Conservation (phyloP, 306 rosid genomes). For the Medicago arabica region DNA sequence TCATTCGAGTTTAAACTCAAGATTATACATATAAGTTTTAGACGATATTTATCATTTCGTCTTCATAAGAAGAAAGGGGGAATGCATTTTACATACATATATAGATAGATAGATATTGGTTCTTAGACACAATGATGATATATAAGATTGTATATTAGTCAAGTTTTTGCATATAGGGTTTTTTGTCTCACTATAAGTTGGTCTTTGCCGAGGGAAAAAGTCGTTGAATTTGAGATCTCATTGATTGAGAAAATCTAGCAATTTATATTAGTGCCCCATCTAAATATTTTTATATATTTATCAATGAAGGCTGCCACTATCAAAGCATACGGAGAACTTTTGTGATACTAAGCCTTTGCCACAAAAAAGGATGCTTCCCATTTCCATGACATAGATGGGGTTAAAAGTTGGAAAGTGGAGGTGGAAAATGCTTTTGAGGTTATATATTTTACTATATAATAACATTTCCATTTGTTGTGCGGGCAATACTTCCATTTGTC, state of each 20-base stretch:
- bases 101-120: too few relatives aligned
- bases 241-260: conserved; percentile 45
- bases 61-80: too few relatives aligned
- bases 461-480: background rate
- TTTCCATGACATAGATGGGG: conserved; percentile 31
- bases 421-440: conserved; percentile 36
- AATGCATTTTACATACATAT: too few relatives aligned
- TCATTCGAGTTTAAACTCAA: too few relatives aligned
- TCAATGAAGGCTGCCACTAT: conserved; percentile 36
- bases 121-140: too few relatives aligned
- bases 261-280: conserved; percentile 38
- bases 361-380: conserved; percentile 30
- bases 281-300: background rate
- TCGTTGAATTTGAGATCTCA: conserved; percentile 35
- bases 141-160: background rate
- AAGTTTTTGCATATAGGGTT: background rate
- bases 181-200: conserved; percentile 10
- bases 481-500: too few relatives aligned
- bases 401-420: conserved; percentile 35
- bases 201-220: conserved; percentile 11
- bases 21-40: too few relatives aligned
- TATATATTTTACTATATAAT: background rate
- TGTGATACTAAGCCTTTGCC: conserved; percentile 16
- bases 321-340: conserved; percentile 28
- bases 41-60: too few relatives aligned